Conservation (phyloP, 208 protist genomes). For the Wallacemonas sp. region DNA sequence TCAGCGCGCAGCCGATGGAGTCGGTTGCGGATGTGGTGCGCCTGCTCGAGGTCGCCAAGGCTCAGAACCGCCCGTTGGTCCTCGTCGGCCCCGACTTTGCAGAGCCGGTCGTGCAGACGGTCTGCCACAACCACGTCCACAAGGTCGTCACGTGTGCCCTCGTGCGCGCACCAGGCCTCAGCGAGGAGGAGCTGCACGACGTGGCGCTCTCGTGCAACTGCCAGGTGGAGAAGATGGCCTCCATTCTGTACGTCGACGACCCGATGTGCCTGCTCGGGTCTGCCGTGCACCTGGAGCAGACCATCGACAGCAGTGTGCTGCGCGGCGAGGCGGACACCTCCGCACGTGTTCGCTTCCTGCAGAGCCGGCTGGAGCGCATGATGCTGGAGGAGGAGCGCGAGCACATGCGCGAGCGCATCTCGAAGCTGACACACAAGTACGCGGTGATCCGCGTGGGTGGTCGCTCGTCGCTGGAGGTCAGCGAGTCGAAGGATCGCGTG, state of each 20-base stretch:
- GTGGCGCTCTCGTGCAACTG: constrained; percentile 98
- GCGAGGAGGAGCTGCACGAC: constrained; percentile 99
- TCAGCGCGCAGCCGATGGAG: constrained; percentile 62
- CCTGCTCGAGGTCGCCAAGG: constrained; percentile 68
- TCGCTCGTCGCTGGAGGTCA: constrained; percentile 98
- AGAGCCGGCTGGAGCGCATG: constrained; percentile 87
- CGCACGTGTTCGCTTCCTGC: constrained; percentile 94
- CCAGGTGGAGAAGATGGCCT: constrained; percentile 87
- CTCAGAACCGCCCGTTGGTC: constrained; percentile 55
- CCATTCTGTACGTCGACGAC: constrained; percentile 67
- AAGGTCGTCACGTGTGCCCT: constrained; percentile 92
- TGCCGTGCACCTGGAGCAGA: constrained; percentile 78
- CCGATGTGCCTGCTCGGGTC: constrained; percentile 60
- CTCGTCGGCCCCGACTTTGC: constrained; percentile 75
- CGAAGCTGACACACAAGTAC: constrained; percentile 84
- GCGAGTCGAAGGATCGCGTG: constrained; percentile 99
- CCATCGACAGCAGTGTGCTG: constrained; percentile 98
- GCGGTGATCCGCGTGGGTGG: constrained; percentile 98
- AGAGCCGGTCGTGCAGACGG: constrained; percentile 74
- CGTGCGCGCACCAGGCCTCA: constrained; percentile 96
- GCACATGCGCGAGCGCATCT: constrained; percentile 95
- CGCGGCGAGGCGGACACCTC: constrained; percentile 61
- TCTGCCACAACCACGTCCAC: constrained; percentile 95
- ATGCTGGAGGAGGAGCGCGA: constrained; percentile 96
- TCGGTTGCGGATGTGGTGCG: constrained; percentile 62